Conservation (phyloP, 768 basidiomycete species). For the Kwoniella sp. region DNA sequence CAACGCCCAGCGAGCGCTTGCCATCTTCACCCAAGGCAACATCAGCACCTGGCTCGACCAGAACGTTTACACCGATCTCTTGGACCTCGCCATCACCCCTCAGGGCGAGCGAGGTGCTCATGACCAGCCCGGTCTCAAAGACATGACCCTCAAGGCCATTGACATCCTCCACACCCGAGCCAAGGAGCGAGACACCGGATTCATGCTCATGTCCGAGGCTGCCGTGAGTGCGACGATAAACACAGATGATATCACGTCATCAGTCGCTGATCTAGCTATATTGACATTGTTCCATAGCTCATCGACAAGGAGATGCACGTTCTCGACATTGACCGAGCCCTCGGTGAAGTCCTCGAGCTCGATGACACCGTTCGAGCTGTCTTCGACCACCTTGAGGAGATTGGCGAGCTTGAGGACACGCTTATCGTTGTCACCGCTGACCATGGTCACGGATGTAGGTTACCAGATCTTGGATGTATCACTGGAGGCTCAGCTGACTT, state of each 20-base stretch:
- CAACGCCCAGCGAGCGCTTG: conserved; percentile 52
- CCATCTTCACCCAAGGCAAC: conserved; percentile 54
- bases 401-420: conserved; percentile 56
- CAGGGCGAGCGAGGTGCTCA: conserved; percentile 33
- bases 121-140: conserved; percentile 57
- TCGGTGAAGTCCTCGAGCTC: conserved; percentile 58
- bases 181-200: conserved; percentile 52
- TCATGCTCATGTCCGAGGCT: conserved; percentile 57
- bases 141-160: conserved; percentile 59
- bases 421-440: conserved; percentile 56
- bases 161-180: conserved; percentile 55
- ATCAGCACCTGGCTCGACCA: conserved; percentile 58
- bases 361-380: conserved; percentile 56
- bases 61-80: conserved; percentile 49
- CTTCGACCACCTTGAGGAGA: conserved; percentile 53
- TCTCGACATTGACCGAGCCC: conserved; percentile 55
- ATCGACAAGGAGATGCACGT: conserved; percentile 55
- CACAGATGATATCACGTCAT: conserved; percentile 41
- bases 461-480: conserved; percentile 10
- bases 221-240: too few relatives aligned
- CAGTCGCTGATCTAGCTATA: neutral
- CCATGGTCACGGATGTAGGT: conserved; percentile 52
- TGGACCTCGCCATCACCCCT: conserved; percentile 32
- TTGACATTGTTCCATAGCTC: conserved; percentile 6
- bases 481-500: conserved; percentile 17